Base-by-base conservation (phyloP, 108 stramenopile genomes). In the Stephanodiscus triporus region DNA sequence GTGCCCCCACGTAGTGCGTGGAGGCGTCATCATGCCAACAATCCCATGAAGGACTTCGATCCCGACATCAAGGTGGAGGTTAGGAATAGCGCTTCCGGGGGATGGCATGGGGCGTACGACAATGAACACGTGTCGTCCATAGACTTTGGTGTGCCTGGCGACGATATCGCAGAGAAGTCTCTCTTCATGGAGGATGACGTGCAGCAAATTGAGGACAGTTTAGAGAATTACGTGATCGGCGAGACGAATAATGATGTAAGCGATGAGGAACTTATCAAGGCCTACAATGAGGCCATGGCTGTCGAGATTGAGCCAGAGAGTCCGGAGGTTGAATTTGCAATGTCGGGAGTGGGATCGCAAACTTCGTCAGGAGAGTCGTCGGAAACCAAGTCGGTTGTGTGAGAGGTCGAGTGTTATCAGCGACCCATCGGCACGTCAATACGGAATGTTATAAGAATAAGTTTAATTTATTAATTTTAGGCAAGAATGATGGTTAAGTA, bases 101-200 rank as follows among this genome's bases (percentile, higher is more conserved):
- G 81, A 6, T 82, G 75, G 75, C 81, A 76, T 29, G 81, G 70
- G 23, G 40, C 62, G 0, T 72, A 76, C 30, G 70, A 75, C 49
- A 75, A 82, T 55, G 81, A 76, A 2, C 37, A 68, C 40, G 2
- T 70, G 10, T 53, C 70, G 29, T 57, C 63, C 36, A 75, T 81
- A 30, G 80, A 81, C 49, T 81, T 81, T 60, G 74, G 80, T 17
- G 22, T 45, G 32, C 63, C 63, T 37, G 40, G 42, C 19, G 68
- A 73, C 32, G 61, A 72, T 66, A 65, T 82, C 50, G 53, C 60
- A 10, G 64, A 76, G 49, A 64, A 82, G 62, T 76, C 74, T 16
- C 50, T 82, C 48, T 82, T 82, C 47, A 82, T 82, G 81, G 81
- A 81, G 24, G 80, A 72, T 63, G 81, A 65, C 6, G 60, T 82